Base-by-base conservation (phyloP, 345 rosid genomes). In the Euphorbia peplus region DNA sequence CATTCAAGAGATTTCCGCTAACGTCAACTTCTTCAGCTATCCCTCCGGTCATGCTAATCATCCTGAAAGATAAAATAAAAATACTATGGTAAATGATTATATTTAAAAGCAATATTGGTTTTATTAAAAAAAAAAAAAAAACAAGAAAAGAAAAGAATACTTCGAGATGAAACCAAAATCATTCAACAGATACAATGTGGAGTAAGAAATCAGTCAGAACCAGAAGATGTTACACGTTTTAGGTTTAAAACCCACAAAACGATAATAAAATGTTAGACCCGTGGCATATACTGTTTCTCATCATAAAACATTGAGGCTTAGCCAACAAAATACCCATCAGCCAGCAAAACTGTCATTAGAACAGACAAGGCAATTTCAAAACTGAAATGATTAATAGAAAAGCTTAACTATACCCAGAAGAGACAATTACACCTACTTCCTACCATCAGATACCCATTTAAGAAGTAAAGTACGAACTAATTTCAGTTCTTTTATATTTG, bases 61-160 rank as follows among this genome's bases (percentile, higher is more conserved):
- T 55, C 60, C 91, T 88, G 84, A 67, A 79, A 72, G 59, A 77
- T 32, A 69, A 58, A 58, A 55, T 26, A 58, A n/a, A 7, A 24
- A 30, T 29, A 47, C 62, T 5, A 21, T 25, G 57, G 48, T 26
- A 68, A 62, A 59, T 59, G 15, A 3, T 26, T 25, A 50, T 4
- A 12, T 29, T 57, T n/a, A 12, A 42, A 29, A 14, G 6, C 52
- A 48, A 55, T 19, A 54, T 2, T 22, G 30, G 4, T 1, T 35
- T n/a, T n/a, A n/a, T n/a, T n/a, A n/a, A n/a, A n/a, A n/a, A n/a
- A n/a, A n/a, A n/a, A n/a, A n/a, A n/a, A 12, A 18, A 8, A 11
- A n/a, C 24, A 3, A 18, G n/a, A 15, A 4, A 52, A n/a, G 3
- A 59, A 64, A 41, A 24, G 19, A 9, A 59, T 1, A 22, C 24